Percentiles rank a stretch among this genome's conserved stretches.
These are phyloP conservation scores for Penicillium nordicum DNA, from an alignment of 2,329 filamentous ascomycete species.

Conservation along the genomic window DNA sequence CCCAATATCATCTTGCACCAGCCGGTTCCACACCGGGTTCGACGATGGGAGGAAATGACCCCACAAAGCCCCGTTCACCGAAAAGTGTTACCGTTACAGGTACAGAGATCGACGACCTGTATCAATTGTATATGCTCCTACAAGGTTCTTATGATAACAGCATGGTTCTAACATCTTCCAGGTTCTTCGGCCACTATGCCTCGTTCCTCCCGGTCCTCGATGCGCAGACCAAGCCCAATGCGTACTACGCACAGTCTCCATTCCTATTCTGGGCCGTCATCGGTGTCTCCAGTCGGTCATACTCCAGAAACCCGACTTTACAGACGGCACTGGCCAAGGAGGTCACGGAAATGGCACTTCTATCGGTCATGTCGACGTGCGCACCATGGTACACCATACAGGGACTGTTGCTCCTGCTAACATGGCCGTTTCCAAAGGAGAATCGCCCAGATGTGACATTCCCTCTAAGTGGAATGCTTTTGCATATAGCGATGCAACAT, in stretches of 20 bases:
- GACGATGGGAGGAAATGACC: constrained; percentile 13
- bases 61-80: constrained; percentile 31
- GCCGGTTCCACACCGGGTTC: constrained; percentile 11
- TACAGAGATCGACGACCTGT: constrained; percentile 39
- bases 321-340: constrained; percentile 33
- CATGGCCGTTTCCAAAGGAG: constrained; percentile 42
- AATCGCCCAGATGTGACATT: constrained; percentile 36
- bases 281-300: constrained; percentile 37
- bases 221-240: constrained; percentile 60
- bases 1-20: constrained; percentile 22
- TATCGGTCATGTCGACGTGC: constrained; percentile 30
- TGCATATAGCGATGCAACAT: constrained; percentile 45
- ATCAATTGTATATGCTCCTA: constrained; percentile 29
- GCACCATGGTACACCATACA: constrained; percentile 37
- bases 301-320: constrained; percentile 39
- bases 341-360: constrained; percentile 37
- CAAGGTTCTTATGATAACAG: not conserved
- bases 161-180: constrained; percentile 9
- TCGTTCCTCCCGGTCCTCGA: constrained; percentile 41
- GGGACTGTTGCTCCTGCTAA: constrained; percentile 37
- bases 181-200: constrained; percentile 40
- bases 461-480: constrained; percentile 35
- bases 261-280: constrained; percentile 77
- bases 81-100: constrained; percentile 30
- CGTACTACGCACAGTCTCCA: constrained; percentile 72